A percentile compares a stretch with the other conserved stretches of the same genome.
phyloP scores from a whole-genome alignment of 305 asterid genomes.

The Fraxinus platypoda region DNA sequence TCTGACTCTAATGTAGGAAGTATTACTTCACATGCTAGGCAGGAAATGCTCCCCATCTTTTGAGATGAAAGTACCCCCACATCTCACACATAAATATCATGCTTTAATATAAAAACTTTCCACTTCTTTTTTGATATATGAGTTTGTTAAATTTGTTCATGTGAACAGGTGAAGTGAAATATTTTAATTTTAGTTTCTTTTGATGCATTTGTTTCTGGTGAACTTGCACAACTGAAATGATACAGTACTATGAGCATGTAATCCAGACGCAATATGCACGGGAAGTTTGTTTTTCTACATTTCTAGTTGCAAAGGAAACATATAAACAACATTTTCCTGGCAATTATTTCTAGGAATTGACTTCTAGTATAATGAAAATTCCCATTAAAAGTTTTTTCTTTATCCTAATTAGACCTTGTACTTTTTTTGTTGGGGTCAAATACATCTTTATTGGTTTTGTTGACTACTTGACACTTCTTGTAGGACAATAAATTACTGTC shows the following conservation, averaged over 20 bases:
- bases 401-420: background rate
- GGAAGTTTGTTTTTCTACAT: background rate
- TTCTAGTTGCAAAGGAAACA: background rate
- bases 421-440: background rate
- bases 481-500: constrained; percentile 86
- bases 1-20: too few species aligned
- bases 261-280: background rate
- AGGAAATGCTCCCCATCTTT: too few species aligned
- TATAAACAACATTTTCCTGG: background rate
- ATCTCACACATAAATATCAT: too few species aligned
- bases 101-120: too few species aligned
- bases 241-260: too few species aligned
- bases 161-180: background rate
- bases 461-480: constrained; percentile 28
- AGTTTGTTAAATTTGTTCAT: background rate
- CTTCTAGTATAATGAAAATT: background rate
- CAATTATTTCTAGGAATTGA: background rate
- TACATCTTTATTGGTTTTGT: constrained; percentile 4
- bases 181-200: too few species aligned
- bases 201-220: too few species aligned
- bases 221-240: too few species aligned
- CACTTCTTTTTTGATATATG: background rate
- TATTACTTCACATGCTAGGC: too few species aligned
- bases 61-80: too few species aligned
- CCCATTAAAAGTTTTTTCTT: background rate